These are phyloP conservation scores for Penicillium parvum DNA, from an alignment of 495 filamentous ascomycete genomes.

Conservation along the genomic window DNA sequence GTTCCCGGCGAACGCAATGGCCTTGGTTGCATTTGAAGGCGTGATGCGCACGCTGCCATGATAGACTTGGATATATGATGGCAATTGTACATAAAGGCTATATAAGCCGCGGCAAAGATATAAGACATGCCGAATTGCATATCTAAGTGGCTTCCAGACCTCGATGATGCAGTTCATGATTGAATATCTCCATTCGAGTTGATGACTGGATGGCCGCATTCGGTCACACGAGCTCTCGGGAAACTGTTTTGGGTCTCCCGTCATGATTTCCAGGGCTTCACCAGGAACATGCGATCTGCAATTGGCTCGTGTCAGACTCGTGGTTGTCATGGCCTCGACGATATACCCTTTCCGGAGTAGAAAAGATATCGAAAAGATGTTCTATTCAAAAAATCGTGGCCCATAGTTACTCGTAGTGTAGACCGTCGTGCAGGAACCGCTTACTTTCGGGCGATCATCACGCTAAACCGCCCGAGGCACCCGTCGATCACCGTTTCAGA, in stretches of 20 bases:
- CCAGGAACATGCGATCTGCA: not conserved
- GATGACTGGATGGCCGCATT: no score
- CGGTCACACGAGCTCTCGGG: constrained; percentile 10
- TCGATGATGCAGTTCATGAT: no score
- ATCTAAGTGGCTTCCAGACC: no score
- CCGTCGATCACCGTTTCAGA: constrained; percentile 11
- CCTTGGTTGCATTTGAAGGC: constrained; percentile 86
- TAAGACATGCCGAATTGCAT: not conserved
- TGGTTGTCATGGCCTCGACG: constrained; percentile 2
- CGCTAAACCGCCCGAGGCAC: constrained; percentile 17
- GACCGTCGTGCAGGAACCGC: no score
- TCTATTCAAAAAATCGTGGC: no score
- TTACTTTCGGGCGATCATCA: no score
- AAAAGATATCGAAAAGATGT: no score
- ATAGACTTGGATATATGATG: not conserved
- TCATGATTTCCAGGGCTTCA: no score
- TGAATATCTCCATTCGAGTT: no score
- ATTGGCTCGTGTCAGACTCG: not conserved
- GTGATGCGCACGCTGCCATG: constrained; percentile 75
- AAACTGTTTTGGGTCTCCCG: constrained; percentile 16
- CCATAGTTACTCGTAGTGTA: no score
- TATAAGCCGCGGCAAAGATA: not conserved
- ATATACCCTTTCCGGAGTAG: constrained; percentile 21
- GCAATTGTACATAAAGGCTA: constrained; percentile 6
- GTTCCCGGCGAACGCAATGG: constrained; percentile 95